Base-by-base conservation (phyloP, 164 flowering plant species). In the Vitis rupestris region DNA sequence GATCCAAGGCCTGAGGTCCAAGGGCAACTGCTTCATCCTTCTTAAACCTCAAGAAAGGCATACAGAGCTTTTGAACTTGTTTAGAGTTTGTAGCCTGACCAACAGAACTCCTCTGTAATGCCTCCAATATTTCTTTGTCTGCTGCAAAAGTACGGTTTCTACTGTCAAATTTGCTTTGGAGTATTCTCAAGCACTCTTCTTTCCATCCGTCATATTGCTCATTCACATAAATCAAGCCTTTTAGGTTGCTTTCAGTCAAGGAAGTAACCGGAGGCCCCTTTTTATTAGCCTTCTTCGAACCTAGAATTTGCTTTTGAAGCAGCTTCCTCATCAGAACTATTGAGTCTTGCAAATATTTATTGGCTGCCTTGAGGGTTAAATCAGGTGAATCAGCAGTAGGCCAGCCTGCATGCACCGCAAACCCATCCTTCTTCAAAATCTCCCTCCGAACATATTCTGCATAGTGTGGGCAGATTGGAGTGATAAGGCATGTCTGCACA, bases 401-500 rank as follows among this genome's bases (percentile, higher is more conserved):
- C 92, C 90, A 92, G 1, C 97, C 97, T 14, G 91, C 92, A 59
- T 77, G 89, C n/a, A 94, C 76, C 3, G 73, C 93, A 80, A 83
- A 89, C 5, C 94, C 93, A 19, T 86, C 83, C 76, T 84, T 92
- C 76, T 85, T 87, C 84, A 94, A 74, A 55, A 92, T 78, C 70
- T 79, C 87, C 69, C 82, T 83, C 97, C 97, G 92, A 11, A 87
- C 92, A 74, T 82, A 81, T 59, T 94, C 98, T 2, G 87, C 90
- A 76, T 88, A 94, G 67, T 94, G 98, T 1, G 98, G 98, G 74
- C 97, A 92, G 10, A 94, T 87, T 37, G 98, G 98, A 48, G 96
- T 74, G 7, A 94, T 81, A n/a, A 94, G 82, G 0, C 94, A 87
- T 31, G 97, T 94, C 76, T 94, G 97, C 66, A 92, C 94, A 78